phyloP scores from a whole-genome alignment of 106 monocot species.

The Allium fistulosum region DNA sequence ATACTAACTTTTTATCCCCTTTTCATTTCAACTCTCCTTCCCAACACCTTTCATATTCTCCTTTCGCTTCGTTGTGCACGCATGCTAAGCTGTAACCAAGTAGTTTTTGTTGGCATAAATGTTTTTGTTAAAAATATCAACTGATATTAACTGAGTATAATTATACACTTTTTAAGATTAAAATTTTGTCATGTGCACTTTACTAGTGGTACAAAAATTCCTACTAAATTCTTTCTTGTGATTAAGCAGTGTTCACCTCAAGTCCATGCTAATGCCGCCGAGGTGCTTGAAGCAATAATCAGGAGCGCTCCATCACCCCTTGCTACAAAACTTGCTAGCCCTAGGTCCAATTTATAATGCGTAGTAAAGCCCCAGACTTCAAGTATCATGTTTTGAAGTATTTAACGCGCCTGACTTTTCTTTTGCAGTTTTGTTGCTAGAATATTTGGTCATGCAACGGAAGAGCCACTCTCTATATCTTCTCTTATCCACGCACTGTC shows the following conservation, averaged over 20 bases:
- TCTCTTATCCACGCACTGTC: slow-evolving; percentile 48
- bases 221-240: background rate
- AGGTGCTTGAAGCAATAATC: slow-evolving; percentile 62
- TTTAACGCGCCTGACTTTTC: background rate
- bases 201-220: background rate
- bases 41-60: background rate
- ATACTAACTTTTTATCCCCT: background rate
- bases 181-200: background rate
- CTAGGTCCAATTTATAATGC: slow-evolving; percentile 20
- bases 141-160: too few species aligned
- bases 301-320: slow-evolving; percentile 60
- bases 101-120: background rate
- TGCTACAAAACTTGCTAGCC: slow-evolving; percentile 48
- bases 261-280: slow-evolving; percentile 80
- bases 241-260: slow-evolving; percentile 52
- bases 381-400: background rate
- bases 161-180: too few species aligned
- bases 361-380: background rate
- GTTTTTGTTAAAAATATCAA: background rate
- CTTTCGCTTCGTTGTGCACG: background rate
- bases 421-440: slow-evolving; percentile 45
- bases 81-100: background rate
- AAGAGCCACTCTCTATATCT: slow-evolving; percentile 33
- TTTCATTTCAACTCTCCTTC: background rate
- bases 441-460: slow-evolving; percentile 43